phyloP scores from a whole-genome alignment of 2,329 filamentous ascomycete genomes.

The Calonectria henricotiae region DNA sequence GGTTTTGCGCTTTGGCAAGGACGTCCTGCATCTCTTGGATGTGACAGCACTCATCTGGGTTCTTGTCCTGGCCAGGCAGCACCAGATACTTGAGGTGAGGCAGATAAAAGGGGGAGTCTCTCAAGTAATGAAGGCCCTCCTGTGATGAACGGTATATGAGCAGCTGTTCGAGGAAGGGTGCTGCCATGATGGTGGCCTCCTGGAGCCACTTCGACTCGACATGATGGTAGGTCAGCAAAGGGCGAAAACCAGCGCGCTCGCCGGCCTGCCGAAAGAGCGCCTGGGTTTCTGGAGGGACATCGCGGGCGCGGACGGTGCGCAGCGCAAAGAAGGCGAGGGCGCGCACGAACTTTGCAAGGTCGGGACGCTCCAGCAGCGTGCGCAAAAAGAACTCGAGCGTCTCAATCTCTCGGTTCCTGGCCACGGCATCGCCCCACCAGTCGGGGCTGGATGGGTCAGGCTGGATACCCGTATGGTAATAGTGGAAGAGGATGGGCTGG shows the following conservation, averaged over 20 bases:
- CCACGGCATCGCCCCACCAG: slow-evolving; percentile 39
- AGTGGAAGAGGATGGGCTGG: slow-evolving; percentile 51
- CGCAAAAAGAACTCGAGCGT: slow-evolving; percentile 48
- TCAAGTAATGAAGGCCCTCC: slow-evolving; percentile 50
- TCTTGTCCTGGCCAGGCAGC: slow-evolving; percentile 47
- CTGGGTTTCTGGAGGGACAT: slow-evolving; percentile 44
- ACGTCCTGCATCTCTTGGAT: slow-evolving; percentile 54
- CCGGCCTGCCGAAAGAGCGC: slow-evolving; percentile 51
- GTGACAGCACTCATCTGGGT: slow-evolving; percentile 50
- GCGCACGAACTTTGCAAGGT: slow-evolving; percentile 49
- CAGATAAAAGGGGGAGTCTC: slow-evolving; percentile 50
- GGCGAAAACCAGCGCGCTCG: slow-evolving; percentile 49
- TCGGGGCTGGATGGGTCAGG: slow-evolving; percentile 37
- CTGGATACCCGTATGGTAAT: slow-evolving; percentile 48
- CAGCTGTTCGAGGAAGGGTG: slow-evolving; percentile 50
- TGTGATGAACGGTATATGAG: slow-evolving; percentile 52
- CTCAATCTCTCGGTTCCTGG: slow-evolving; percentile 42
- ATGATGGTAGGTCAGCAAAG: slow-evolving; percentile 46
- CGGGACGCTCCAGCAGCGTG: slow-evolving; percentile 48
- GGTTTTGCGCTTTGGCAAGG: slow-evolving; percentile 49
- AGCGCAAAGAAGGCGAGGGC: slow-evolving; percentile 50
- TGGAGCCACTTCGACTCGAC: slow-evolving; percentile 53
- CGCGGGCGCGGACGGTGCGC: slow-evolving; percentile 35
- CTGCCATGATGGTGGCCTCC: slow-evolving; percentile 52
- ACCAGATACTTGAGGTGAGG: slow-evolving; percentile 53